A percentile compares a stretch with the other conserved stretches of the same genome.
Conservation (phyloP, 1,284 basidiomycete species). For the Irpex sp. region DNA sequence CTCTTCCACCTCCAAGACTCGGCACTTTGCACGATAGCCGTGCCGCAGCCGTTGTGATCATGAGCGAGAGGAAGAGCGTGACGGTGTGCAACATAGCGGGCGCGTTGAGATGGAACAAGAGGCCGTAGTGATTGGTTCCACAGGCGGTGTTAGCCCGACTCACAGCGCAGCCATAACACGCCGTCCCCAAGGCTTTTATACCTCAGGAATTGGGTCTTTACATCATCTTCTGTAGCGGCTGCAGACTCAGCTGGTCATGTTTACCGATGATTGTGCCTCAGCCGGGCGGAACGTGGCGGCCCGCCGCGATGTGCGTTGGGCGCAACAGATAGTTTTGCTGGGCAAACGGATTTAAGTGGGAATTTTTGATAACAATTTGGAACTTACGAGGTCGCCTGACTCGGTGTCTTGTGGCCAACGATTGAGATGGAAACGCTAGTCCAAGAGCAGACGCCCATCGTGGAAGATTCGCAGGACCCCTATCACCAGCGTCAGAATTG, state of each 20-base stretch:
- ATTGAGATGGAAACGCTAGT: not conserved
- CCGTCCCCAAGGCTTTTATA: not conserved
- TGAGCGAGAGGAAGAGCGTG: slow-evolving; percentile 3
- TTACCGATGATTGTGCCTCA: not conserved
- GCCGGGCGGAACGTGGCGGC: not conserved
- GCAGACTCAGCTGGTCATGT: slow-evolving; percentile 2
- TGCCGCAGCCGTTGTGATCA: slow-evolving; percentile 5
- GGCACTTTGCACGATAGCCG: slow-evolving; percentile 26
- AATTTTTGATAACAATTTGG: not conserved
- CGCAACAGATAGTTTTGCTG: not conserved
- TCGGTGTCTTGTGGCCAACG: not conserved
- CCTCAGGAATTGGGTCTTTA: not conserved
- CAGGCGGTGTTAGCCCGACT: too few relatives aligned
- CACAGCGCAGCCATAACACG: not conserved
- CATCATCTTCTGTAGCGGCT: not conserved
- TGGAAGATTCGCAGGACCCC: not conserved
- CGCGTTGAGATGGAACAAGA: not conserved
- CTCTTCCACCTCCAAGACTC: slow-evolving; percentile 32
- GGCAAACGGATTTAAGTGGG: not conserved
- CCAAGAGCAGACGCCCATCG: not conserved
- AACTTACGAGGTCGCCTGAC: not conserved
- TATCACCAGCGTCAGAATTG: not conserved
- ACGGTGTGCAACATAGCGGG: not conserved
- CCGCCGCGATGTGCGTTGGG: not conserved
- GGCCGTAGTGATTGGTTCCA: not conserved